Evolutionary conservation across 1,284 basidiomycete species (phyloP), one percentile per base, ranked within the genome.

Genomic region (Trametes pubescens): DNA sequence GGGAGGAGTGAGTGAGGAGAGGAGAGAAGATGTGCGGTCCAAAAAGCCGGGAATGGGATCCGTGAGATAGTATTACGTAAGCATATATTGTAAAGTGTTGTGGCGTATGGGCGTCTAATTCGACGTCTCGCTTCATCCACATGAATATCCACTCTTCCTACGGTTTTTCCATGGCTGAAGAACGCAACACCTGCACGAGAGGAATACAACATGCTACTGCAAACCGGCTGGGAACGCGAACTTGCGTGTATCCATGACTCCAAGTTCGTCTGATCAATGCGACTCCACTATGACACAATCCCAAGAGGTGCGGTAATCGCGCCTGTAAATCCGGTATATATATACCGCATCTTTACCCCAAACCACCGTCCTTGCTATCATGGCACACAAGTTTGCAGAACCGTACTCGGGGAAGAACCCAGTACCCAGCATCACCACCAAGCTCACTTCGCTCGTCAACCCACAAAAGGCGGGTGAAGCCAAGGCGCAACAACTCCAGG

Each of bases 361-460:
- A 16, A 7, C 4, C 4, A 11, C 4, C 35, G 40, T n/a, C 16
- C 35, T 26, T 6, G 35, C 48, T 26, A 13, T 3, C 64, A 76
- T 76, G 75, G 38, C 73, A n/a, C 75, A 75, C 64, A 73, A 69
- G 38, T 51, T 72, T 9, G 62, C 62, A 9, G 72, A 77, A 65
- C 75, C 75, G n/a, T 76, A 77, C 71, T 77, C 75, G 65, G 75
- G 74, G 56, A 75, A 75, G 64, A 76, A 75, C 62, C 75, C 75
- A 3, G 74, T 77, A 18, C 74, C 75, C 10, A 68, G 71, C 58
- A 73, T 77, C 34, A 69, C 73, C 22, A 75, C 73, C 2, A 74
- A 75, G 52, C 70, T 77, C 58, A 71, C 73, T 1, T 70, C 75
- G 22, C 72, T 77, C 51, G 61, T 75, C 6, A 72, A 68, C 49